These are phyloP conservation scores for Escallonia herrerae DNA, from an alignment of 129 eudicot species.

Conservation along the genomic window DNA sequence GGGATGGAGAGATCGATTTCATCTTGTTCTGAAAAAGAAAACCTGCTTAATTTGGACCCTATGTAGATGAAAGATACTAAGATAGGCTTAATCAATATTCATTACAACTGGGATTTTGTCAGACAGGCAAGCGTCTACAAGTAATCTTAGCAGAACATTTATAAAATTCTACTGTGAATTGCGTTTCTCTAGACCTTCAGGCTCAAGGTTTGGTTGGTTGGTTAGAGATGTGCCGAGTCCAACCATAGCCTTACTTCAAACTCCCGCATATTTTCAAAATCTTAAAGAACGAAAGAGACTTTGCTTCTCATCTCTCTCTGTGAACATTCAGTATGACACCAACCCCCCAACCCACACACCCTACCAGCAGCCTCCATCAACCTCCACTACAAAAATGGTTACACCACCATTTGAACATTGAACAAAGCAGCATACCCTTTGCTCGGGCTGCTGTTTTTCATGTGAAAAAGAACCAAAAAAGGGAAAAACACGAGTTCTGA, in stretches of 20 bases:
- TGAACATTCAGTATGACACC: constrained; percentile 31
- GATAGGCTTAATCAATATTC: too few species aligned
- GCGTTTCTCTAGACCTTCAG: not conserved
- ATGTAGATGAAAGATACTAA: too few species aligned
- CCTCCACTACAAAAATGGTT: constrained; percentile 27
- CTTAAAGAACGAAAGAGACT: constrained; percentile 21
- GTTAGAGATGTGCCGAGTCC: constrained; percentile 33
- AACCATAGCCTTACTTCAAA: constrained; percentile 65
- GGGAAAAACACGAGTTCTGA: not conserved
- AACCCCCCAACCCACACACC: constrained; percentile 51
- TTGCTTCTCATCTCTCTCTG: constrained; percentile 38
- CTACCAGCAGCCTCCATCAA: constrained; percentile 43
- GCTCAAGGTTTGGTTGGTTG: constrained; percentile 16
- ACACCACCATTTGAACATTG: constrained; percentile 13
- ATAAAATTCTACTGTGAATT: not conserved
- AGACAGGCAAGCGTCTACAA: too few species aligned
- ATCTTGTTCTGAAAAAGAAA: too few species aligned
- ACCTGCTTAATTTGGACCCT: too few species aligned
- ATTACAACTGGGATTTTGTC: too few species aligned
- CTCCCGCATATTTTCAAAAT: constrained; percentile 68
- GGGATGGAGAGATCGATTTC: too few species aligned
- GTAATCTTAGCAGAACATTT: too few species aligned
- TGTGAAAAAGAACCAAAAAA: constrained; percentile 14
- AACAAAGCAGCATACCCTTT: constrained; percentile 17
- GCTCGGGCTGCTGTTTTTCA: constrained; percentile 3